Conservation (phyloP, 441 rosid species). For the Mallotus repandus region DNA sequence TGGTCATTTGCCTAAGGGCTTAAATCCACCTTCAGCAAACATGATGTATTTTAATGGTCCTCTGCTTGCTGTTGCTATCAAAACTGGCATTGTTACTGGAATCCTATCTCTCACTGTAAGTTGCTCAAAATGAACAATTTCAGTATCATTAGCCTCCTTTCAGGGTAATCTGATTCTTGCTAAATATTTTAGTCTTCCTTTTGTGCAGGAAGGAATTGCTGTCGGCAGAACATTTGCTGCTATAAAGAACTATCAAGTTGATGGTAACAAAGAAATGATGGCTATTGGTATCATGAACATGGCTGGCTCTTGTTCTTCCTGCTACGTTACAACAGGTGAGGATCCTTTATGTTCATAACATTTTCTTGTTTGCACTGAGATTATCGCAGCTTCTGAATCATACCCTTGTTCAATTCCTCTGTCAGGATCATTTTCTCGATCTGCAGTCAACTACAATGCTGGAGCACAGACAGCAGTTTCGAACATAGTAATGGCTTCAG, state of each 20-base stretch:
- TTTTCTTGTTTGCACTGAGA: background rate
- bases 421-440: constrained; percentile 87
- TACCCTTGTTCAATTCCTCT: background rate
- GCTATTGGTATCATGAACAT: constrained; percentile 96
- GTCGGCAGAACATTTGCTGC: constrained; percentile 97
- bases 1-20: constrained; percentile 86
- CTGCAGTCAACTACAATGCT: constrained; percentile 91
- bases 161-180: background rate
- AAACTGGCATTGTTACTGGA: constrained; percentile 91
- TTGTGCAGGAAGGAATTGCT: constrained; percentile 85
- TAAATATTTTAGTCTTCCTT: background rate
- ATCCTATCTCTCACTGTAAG: constrained; percentile 90
- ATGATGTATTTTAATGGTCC: constrained; percentile 65
- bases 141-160: background rate
- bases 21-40: constrained; percentile 89
- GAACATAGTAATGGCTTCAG: constrained; percentile 75
- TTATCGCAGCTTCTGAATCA: constrained; percentile 11
- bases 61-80: constrained; percentile 62
- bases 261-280: constrained; percentile 99
- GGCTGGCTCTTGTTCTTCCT: constrained; percentile 89
- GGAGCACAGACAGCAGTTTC: constrained; percentile 90
- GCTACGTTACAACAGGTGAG: constrained; percentile 86
- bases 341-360: background rate
- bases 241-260: constrained; percentile 81
- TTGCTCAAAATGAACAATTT: background rate